Evolutionary conservation across 805 yeast species (phyloP), one percentile per base, ranked within the genome.

Genomic region (Teunomyces funiuensis): DNA sequence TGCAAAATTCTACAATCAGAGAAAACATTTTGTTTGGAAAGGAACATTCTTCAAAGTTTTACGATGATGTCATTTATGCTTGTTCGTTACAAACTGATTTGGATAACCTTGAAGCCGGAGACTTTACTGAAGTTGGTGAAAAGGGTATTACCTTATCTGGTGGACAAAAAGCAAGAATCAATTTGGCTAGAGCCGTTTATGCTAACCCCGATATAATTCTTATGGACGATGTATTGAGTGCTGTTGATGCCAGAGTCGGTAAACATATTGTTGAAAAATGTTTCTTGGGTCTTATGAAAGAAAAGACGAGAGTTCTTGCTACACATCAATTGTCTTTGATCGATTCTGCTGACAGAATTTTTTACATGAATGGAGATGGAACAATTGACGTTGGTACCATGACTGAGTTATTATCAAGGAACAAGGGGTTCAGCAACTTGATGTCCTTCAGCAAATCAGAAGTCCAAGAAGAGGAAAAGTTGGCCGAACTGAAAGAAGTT

Each of bases 131-230:
- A 46, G 59, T 64, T 42, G 70, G 70, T 46, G 69, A 64, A 47
- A 46, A 66, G 36, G 70, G 70, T 40, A 80, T 85, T 33, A 85
- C 90, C 0, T 63, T 85, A 33, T 82, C 89, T n/a, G 95, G 95
- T 42, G 95, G 95, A 36, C 95, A 85, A 57, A 85, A 86, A 65
- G 89, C 93, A 0, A 74, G 95, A 57, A 74, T 86, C 36, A 77
- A 79, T 52, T 63, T 86, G 42, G 95, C 95, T 2, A 74, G 95
- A 56, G 83, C 90, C 2, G 87, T 84, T 3, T 86, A 86, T 54
- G 76, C 81, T 7, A 71, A 79, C 16, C 74, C 76, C 14, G 87
- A 83, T 55, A 80, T 85, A 15, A 73, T 82, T 30, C 59, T 85
- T 37, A 61, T 85, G 38, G 95, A 85, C 57, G 95, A 85, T 57